Conservation (phyloP, 768 basidiomycete genomes). For the Imleria badia region DNA sequence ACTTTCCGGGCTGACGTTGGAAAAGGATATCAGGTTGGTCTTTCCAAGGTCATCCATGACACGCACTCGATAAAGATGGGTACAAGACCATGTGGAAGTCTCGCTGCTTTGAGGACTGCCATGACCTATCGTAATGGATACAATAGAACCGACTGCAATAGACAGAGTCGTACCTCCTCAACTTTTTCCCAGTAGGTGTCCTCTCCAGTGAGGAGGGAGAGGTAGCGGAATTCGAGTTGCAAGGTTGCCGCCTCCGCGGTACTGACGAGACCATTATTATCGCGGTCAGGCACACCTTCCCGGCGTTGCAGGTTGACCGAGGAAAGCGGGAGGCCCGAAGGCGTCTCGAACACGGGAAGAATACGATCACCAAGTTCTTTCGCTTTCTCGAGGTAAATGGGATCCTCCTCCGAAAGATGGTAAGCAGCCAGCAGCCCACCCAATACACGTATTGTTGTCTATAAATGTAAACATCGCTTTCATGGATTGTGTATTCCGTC, state of each 20-base stretch:
- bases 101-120: conserved; percentile 61
- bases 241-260: conserved; percentile 88
- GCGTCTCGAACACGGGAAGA: conserved; percentile 78
- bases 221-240: conserved; percentile 88
- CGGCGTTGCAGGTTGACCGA: conserved; percentile 68
- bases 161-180: conserved; percentile 52
- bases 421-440: conserved; percentile 89
- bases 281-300: conserved; percentile 57
- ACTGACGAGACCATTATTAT: conserved; percentile 63
- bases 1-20: conserved; percentile 39
- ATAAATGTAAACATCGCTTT: conserved; percentile 6
- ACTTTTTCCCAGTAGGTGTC: conserved; percentile 78
- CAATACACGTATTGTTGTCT: conserved; percentile 92
- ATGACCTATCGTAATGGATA: conserved; percentile 49
- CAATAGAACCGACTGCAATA: background rate
- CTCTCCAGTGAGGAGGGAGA: conserved; percentile 77
- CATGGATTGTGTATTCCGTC: background rate
- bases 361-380: conserved; percentile 85
- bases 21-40: conserved; percentile 11
- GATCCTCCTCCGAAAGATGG: conserved; percentile 68
- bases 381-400: conserved; percentile 73
- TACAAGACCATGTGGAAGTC: conserved; percentile 69
- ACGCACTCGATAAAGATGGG: conserved; percentile 83
- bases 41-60: background rate
- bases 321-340: conserved; percentile 78